Evolutionary conservation across 257 asterid genomes (phyloP), one percentile per base, ranked within the genome.

Genomic region (Galeopsis tetrahit): DNA sequence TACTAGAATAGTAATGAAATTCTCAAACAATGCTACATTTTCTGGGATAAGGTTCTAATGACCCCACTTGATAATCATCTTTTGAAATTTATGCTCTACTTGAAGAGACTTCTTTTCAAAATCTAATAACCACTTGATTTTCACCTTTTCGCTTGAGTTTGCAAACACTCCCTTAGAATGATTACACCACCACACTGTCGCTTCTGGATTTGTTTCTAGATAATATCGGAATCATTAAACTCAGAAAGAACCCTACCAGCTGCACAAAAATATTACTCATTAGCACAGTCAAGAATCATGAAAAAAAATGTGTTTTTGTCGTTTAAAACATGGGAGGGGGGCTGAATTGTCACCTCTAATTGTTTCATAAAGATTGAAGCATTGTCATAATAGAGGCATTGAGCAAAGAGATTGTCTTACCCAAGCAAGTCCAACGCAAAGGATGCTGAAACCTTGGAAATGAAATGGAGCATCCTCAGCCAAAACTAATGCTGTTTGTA

Each of bases 391-490:
- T 21, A 57, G 67, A 53, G 28, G 58, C 38, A 32, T 10, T 10
- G 40, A 13, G 5, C 44, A 17, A 7, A 63, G 2, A 7, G 35
- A 40, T 32, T 66, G 48, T 63, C 89, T 85, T 82, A 89, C 97
- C 82, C 85, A 87, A 31, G 88, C 87, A 73, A 91, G 86, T 58
- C 91, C 92, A 35, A 93, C 90, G 10, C 92, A 87, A 62, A 88
- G 75, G 77, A 89, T 79, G 28, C 96, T 82, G 81, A 91, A 91
- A 70, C 97, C 97, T 0, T 91, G 90, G 89, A 86, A 91, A 78
- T 86, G 77, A 70, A 89, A 91, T 28, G 97, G 97, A 3, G 97
- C 86, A 15, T 80, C 75, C 61, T 87, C 89, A 0, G 93, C 85
- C 59, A 91, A 82, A 66, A 89, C 85, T 34, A 85, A 68, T 71